Percentiles rank a stretch among this genome's conserved stretches.
phyloP scores from a whole-genome alignment of 2,329 filamentous ascomycete species.

The Ceratocystis variospora region DNA sequence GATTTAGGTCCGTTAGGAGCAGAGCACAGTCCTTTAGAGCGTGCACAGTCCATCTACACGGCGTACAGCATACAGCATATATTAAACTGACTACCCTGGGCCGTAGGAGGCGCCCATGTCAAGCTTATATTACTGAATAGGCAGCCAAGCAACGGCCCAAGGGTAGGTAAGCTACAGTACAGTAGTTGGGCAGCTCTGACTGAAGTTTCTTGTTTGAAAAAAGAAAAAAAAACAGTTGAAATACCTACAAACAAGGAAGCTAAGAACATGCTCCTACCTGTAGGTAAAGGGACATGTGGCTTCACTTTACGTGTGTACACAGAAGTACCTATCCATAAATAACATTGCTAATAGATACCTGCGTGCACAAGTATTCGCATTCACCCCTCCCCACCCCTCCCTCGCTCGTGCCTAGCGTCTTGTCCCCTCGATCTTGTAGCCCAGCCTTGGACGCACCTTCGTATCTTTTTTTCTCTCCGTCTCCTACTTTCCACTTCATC shows the following conservation, averaged over 20 bases:
- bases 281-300: neutral
- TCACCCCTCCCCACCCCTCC: neutral
- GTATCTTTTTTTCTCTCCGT: neutral
- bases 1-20: neutral
- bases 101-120: neutral
- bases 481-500: neutral
- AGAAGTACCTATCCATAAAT: neutral
- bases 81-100: neutral
- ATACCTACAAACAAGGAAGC: neutral
- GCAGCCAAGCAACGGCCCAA: neutral
- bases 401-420: neutral
- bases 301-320: neutral
- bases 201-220: neutral
- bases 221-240: neutral
- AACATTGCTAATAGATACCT: neutral
- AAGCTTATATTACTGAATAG: constrained; percentile 1
- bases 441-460: neutral
- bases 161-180: neutral
- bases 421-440: neutral
- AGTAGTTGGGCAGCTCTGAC: neutral
- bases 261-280: neutral
- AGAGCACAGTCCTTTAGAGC: neutral
- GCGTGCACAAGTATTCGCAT: neutral
- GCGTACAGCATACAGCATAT: neutral
- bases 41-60: neutral